These are phyloP conservation scores for Diaporthe ampelina DNA, from an alignment of 2,329 filamentous ascomycete genomes.

Conservation along the genomic window DNA sequence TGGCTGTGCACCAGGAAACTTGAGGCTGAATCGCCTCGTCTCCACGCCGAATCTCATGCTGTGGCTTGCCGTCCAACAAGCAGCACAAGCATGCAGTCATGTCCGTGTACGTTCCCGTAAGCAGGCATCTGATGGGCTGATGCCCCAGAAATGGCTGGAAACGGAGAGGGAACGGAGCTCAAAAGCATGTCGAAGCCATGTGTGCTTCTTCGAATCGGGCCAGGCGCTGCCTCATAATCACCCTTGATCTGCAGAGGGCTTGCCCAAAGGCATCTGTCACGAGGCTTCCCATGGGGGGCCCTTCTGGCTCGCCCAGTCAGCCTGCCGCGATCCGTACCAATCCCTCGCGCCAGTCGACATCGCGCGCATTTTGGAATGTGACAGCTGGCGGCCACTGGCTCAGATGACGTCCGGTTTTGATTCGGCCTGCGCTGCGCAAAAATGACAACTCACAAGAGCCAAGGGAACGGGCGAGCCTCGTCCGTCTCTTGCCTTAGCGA, in stretches of 20 bases:
- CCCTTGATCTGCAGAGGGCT: constrained; percentile 34
- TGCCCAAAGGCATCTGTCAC: constrained; percentile 30
- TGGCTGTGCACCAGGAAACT: neutral
- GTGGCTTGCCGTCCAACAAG: constrained; percentile 4
- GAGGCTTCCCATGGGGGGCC: neutral
- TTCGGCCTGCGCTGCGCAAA: constrained; percentile 16
- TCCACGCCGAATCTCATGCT: constrained; percentile 13
- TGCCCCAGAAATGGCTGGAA: neutral
- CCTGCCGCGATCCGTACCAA: constrained; percentile 27
- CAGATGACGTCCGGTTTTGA: constrained; percentile 8
- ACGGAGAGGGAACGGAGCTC: constrained; percentile 28
- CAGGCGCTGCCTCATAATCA: constrained; percentile 21
- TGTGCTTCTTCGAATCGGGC: constrained; percentile 24
- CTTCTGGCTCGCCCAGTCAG: constrained; percentile 12
- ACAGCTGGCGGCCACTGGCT: constrained; percentile 23
- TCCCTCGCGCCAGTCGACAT: constrained; percentile 17
- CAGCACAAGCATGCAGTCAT: constrained; percentile 16
- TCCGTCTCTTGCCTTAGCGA: constrained; percentile 32
- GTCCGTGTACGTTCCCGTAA: constrained; percentile 10
- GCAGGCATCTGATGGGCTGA: neutral
- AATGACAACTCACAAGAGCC: constrained; percentile 37
- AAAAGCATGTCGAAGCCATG: neutral
- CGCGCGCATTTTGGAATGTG: constrained; percentile 33
- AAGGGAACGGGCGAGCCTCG: constrained; percentile 26
- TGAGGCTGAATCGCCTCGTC: constrained; percentile 33